Evolutionary conservation across 192 early-diverging fungal species (phyloP).

Genomic region (Coemansia sp.): DNA sequence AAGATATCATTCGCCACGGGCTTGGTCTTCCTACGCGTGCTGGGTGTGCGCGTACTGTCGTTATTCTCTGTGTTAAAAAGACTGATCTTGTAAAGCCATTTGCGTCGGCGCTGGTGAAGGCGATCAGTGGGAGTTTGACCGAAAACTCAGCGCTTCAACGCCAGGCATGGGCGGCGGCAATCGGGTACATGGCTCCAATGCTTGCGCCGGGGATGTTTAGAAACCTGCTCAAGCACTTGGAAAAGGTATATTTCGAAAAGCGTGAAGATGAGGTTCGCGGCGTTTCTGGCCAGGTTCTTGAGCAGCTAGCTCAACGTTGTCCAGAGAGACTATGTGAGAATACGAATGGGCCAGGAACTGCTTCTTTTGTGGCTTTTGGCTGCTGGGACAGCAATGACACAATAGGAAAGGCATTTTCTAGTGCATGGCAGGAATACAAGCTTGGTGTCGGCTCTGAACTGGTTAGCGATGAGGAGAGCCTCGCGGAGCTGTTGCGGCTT

Average conservation of each 20-base stretch:
- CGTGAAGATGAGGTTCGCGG: slow-evolving; percentile 73
- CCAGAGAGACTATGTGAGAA: slow-evolving; percentile 32
- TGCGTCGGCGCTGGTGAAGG: slow-evolving; percentile 75
- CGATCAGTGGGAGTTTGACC: slow-evolving; percentile 69
- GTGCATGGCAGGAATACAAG: slow-evolving; percentile 41
- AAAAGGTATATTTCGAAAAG: slow-evolving; percentile 73
- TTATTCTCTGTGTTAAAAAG: slow-evolving; percentile 71
- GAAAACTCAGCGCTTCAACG: slow-evolving; percentile 80
- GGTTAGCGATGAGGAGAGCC: slow-evolving; percentile 3
- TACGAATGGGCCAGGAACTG: slow-evolving; percentile 13
- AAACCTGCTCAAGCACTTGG: slow-evolving; percentile 70
- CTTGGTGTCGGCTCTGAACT: slow-evolving; percentile 24
- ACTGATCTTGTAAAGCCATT: slow-evolving; percentile 65
- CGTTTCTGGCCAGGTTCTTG: slow-evolving; percentile 49
- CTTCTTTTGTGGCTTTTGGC: slow-evolving; percentile 34
- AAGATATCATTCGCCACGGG: slow-evolving; percentile 73
- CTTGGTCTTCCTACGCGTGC: slow-evolving; percentile 91
- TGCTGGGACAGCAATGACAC: slow-evolving; percentile 23
- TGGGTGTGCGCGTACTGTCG: slow-evolving; percentile 84
- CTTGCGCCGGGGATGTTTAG: slow-evolving; percentile 59
- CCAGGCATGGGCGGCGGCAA: slow-evolving; percentile 82
- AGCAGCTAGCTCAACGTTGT: slow-evolving; percentile 36
- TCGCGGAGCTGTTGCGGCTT: slow-evolving; percentile 23
- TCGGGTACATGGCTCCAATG: slow-evolving; percentile 74
- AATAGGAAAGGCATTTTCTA: slow-evolving; percentile 24